Evolutionary conservation across 2,329 filamentous ascomycete genomes (phyloP).

Genomic region (Claviceps sp.): DNA sequence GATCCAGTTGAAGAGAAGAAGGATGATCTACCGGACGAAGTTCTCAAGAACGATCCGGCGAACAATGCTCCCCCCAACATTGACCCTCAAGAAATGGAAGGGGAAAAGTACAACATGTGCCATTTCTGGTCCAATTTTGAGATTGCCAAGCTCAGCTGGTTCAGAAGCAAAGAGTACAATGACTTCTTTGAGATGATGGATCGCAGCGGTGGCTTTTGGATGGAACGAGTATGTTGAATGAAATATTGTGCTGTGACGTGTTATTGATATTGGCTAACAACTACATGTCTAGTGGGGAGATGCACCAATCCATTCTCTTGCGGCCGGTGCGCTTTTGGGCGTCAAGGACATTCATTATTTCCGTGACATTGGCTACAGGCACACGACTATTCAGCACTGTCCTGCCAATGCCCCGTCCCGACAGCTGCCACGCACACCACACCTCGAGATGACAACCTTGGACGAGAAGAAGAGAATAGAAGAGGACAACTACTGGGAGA

Average conservation of each 20-base stretch:
- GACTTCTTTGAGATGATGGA: slow-evolving; percentile 99
- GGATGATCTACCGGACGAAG: slow-evolving; percentile 65
- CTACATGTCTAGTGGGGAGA: slow-evolving; percentile 71
- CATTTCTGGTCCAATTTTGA: slow-evolving; percentile 99
- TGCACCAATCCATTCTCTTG: slow-evolving; percentile 93
- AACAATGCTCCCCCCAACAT: slow-evolving; percentile 62
- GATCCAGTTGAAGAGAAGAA: slow-evolving; percentile 51
- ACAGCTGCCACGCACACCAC: slow-evolving; percentile 70
- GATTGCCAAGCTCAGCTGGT: slow-evolving; percentile 88
- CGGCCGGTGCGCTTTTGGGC: slow-evolving; percentile 73
- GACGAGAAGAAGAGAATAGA: slow-evolving; percentile 76
- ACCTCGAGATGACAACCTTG: slow-evolving; percentile 64
- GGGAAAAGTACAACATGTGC: slow-evolving; percentile 98
- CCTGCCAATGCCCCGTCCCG: slow-evolving; percentile 86
- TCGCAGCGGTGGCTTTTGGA: slow-evolving; percentile 95
- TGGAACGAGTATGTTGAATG: slow-evolving; percentile 62
- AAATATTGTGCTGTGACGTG: background rate
- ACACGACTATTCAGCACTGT: slow-evolving; percentile 98
- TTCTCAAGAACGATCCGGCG: slow-evolving; percentile 61
- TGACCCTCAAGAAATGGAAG: slow-evolving; percentile 88
- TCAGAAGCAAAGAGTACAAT: slow-evolving; percentile 92
- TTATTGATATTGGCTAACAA: slow-evolving; percentile 14
- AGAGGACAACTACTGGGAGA: slow-evolving; percentile 94
- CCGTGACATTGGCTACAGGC: slow-evolving; percentile 94
- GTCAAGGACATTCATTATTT: slow-evolving; percentile 92